Percentiles rank a stretch among this genome's conserved stretches.
Evolutionary conservation across 2,329 filamentous ascomycete genomes (phyloP).

Genomic region (Xylariaceae sp.): DNA sequence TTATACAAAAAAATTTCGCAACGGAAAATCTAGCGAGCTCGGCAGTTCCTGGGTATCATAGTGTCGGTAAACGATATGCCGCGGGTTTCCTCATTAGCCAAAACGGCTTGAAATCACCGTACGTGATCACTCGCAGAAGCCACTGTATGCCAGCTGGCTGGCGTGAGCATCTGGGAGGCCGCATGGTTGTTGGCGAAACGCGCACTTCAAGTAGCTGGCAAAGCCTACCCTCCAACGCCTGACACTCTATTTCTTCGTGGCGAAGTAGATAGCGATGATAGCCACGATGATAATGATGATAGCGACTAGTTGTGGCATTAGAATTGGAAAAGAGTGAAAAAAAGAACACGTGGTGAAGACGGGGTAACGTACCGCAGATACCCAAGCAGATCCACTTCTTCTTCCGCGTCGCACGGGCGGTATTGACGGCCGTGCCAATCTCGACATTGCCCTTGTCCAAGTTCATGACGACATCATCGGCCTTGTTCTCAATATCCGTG

Average conservation of each 20-base stretch:
- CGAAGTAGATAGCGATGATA: constrained; percentile 35
- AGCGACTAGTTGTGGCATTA: constrained; percentile 36
- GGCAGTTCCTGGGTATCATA: too few relatives aligned
- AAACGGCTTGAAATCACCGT: too few relatives aligned
- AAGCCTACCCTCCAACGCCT: too few relatives aligned
- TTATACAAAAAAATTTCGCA: too few relatives aligned
- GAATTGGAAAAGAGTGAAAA: constrained; percentile 18
- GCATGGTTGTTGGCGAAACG: too few relatives aligned
- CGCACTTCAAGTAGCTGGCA: too few relatives aligned
- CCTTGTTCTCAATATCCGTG: constrained; percentile 77
- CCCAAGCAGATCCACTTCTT: constrained; percentile 97
- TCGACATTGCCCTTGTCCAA: constrained; percentile 80
- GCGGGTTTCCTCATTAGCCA: too few relatives aligned
- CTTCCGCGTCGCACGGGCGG: constrained; percentile 71
- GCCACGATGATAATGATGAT: constrained; percentile 50
- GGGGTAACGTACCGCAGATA: constrained; percentile 53
- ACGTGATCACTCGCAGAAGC: too few relatives aligned
- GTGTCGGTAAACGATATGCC: too few relatives aligned
- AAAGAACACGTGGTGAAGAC: background rate
- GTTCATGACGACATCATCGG: constrained; percentile 78
- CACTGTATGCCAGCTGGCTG: too few relatives aligned
- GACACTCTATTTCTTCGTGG: constrained; percentile 15
- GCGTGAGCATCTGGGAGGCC: too few relatives aligned
- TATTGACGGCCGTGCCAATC: constrained; percentile 74
- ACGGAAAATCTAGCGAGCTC: too few relatives aligned